Percentiles rank a stretch among this genome's conserved stretches.
Evolutionary conservation across 2,329 filamentous ascomycete species (phyloP).

Genomic region (Aspergillus oerlinghausenensis): DNA sequence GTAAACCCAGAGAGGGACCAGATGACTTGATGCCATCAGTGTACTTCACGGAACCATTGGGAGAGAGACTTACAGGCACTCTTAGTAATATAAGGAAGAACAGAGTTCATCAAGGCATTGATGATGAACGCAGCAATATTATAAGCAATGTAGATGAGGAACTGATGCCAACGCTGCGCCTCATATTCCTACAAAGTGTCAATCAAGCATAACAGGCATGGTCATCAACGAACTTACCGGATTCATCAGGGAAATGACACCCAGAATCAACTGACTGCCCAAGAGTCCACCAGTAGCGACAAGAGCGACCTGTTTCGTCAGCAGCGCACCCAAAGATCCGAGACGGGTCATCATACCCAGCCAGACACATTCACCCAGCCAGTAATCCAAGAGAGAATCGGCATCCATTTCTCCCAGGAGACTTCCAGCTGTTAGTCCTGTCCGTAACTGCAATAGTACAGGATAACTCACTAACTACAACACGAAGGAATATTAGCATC

Average conservation of each 20-base stretch:
- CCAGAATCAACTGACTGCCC: conserved; percentile 62
- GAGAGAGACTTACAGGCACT: conserved; percentile 46
- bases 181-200: conserved; percentile 42
- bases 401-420: conserved; percentile 56
- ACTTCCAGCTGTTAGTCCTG: conserved; percentile 32
- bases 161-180: conserved; percentile 64
- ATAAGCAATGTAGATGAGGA: conserved; percentile 66
- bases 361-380: conserved; percentile 67
- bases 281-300: conserved; percentile 65
- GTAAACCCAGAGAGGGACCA: conserved; percentile 67
- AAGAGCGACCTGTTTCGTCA: conserved; percentile 45
- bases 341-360: conserved; percentile 48
- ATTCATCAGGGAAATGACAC: conserved; percentile 60
- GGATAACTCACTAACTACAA: conserved; percentile 35
- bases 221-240: conserved; percentile 27
- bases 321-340: conserved; percentile 2
- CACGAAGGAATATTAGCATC: conserved; percentile 1
- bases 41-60: neutral
- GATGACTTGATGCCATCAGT: conserved; percentile 40
- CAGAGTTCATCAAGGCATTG: conserved; percentile 60
- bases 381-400: conserved; percentile 63
- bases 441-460: neutral
- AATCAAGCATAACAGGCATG: neutral
- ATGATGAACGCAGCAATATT: conserved; percentile 58
- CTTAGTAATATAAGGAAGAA: conserved; percentile 64